Evolutionary conservation across 345 rosid species (phyloP).

Genomic region (Firmiana major): DNA sequence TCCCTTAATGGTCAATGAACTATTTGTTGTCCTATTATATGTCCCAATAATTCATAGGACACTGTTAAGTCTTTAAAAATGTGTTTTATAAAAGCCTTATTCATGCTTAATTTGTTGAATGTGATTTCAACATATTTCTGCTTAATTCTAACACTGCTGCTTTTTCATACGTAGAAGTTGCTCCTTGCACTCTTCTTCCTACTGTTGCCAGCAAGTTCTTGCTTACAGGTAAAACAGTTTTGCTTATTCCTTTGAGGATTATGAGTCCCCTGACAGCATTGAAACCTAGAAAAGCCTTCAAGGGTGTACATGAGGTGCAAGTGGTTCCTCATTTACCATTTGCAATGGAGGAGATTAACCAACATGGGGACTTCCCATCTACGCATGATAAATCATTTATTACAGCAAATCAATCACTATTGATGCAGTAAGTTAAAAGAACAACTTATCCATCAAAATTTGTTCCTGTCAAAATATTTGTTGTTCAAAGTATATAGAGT

Average conservation of each 20-base stretch:
- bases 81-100: neutral
- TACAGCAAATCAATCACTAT: conserved; percentile 46
- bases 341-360: conserved; percentile 39
- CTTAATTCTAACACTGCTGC: neutral
- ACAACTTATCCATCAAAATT: conserved; percentile 1
- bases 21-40: neutral
- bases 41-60: neutral
- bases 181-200: conserved; percentile 12
- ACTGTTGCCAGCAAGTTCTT: conserved; percentile 36
- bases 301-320: conserved; percentile 73
- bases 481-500: neutral
- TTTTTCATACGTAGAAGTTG: conserved; percentile 9
- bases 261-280: conserved; percentile 50
- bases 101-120: neutral
- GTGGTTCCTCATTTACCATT: conserved; percentile 73
- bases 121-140: neutral
- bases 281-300: conserved; percentile 52
- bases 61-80: neutral
- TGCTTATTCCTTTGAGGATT: conserved; percentile 11
- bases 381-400: conserved; percentile 34
- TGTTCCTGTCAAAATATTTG: neutral
- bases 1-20: neutral
- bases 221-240: conserved; percentile 37
- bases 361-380: too few relatives aligned
- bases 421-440: conserved; percentile 50